Percentiles rank a stretch among this genome's conserved stretches.
Conservation (phyloP, 163 green algal species). For the Volvox carteri region DNA sequence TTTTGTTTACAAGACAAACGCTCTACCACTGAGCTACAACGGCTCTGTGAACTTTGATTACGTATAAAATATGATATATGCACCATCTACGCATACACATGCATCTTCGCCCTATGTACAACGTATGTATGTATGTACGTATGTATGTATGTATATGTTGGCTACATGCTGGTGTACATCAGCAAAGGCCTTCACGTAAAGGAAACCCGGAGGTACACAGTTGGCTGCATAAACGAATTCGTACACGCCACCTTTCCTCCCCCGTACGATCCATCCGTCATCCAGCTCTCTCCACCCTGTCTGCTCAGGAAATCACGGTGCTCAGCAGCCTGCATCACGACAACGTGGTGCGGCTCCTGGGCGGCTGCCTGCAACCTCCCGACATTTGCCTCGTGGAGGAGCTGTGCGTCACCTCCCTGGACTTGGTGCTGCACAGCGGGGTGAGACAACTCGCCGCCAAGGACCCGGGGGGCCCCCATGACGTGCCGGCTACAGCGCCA, state of each 20-base stretch:
- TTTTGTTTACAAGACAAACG: too few relatives aligned
- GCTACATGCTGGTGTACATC: too few relatives aligned
- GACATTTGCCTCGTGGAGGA: conserved; percentile 53
- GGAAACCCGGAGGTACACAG: too few relatives aligned
- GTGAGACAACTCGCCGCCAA: not conserved
- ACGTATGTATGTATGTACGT: too few relatives aligned
- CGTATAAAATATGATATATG: too few relatives aligned
- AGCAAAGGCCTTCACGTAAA: too few relatives aligned
- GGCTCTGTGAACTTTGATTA: too few relatives aligned
- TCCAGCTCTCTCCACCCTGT: not conserved
- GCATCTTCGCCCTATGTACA: too few relatives aligned
- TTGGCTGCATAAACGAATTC: not conserved
- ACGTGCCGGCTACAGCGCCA: too few relatives aligned
- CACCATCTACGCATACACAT: too few relatives aligned
- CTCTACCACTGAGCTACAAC: too few relatives aligned
- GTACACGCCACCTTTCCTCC: not conserved
- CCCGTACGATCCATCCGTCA: not conserved
- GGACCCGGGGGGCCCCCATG: not conserved
- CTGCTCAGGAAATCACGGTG: conserved; percentile 43
- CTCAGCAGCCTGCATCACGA: conserved; percentile 33
- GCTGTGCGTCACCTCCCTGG: conserved; percentile 45
- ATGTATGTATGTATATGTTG: too few relatives aligned
- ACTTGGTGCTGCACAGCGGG: conserved; percentile 21
- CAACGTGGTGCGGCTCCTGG: conserved; percentile 53
- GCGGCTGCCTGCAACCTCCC: conserved; percentile 39